phyloP scores from a whole-genome alignment of 345 rosid species.

The Litchi chinensis region DNA sequence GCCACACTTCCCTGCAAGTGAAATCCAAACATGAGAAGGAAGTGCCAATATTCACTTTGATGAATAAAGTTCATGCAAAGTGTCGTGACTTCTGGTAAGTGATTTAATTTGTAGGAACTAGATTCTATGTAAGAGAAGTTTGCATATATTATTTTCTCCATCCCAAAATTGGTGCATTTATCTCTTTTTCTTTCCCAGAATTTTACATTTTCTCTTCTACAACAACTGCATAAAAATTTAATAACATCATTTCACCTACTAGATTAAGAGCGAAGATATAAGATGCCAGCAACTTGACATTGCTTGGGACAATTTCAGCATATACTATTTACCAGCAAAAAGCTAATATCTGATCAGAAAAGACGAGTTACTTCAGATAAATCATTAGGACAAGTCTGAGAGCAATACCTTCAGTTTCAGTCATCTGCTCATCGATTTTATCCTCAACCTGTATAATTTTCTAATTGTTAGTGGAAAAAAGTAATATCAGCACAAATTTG shows the following conservation, averaged over 20 bases:
- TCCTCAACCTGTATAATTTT: slow-evolving; percentile 33
- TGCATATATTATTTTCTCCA: not conserved
- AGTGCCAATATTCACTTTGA: not conserved
- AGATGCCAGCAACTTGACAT: not conserved
- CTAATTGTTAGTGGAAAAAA: not conserved
- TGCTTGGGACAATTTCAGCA: not conserved
- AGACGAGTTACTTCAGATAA: not conserved
- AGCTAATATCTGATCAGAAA: not conserved
- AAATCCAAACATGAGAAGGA: slow-evolving; percentile 11
- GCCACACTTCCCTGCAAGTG: slow-evolving; percentile 30
- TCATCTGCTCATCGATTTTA: slow-evolving; percentile 21
- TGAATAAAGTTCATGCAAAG: slow-evolving; percentile 2
- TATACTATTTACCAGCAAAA: not conserved
- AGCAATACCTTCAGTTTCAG: slow-evolving; percentile 36
- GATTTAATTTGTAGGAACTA: not conserved
- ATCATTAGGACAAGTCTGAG: slow-evolving; percentile 1
- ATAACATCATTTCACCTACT: not conserved
- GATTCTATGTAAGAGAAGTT: not conserved
- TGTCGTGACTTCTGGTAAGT: not conserved
- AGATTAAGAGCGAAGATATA: not conserved
- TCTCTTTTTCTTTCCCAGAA: not conserved
- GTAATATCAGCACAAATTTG: not conserved
- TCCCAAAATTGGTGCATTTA: not conserved
- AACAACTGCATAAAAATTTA: not conserved
- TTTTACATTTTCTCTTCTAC: not conserved